Evolutionary conservation across 495 filamentous ascomycete genomes (phyloP).

Genomic region (Beverwykella pulmonaria): DNA sequence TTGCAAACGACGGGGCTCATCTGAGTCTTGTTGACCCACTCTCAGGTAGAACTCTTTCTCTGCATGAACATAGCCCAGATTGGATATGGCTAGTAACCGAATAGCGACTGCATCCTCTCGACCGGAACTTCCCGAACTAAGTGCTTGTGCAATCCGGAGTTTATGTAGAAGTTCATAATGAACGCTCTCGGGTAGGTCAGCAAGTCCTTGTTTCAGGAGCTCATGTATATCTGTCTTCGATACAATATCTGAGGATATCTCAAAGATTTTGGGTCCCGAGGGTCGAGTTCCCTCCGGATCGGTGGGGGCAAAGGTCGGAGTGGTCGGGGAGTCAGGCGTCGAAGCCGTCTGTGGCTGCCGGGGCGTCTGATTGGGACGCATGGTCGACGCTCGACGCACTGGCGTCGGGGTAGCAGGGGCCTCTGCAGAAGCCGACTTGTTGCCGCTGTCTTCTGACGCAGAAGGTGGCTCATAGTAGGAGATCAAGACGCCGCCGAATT

Average conservation of each 20-base stretch:
- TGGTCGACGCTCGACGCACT: constrained; percentile 46
- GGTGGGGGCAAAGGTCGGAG: constrained; percentile 28
- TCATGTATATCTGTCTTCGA: constrained; percentile 64
- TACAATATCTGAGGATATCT: constrained; percentile 69
- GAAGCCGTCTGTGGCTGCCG: constrained; percentile 51
- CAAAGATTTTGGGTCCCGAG: constrained; percentile 59
- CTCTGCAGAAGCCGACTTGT: constrained; percentile 26
- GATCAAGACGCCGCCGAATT: constrained; percentile 67
- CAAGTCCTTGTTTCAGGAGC: constrained; percentile 63
- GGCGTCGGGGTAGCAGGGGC: constrained; percentile 55
- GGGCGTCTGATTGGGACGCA: constrained; percentile 40
- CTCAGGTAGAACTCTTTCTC: constrained; percentile 81
- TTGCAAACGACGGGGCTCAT: constrained; percentile 88
- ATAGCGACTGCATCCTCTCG: constrained; percentile 78
- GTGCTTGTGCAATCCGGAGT: constrained; percentile 75
- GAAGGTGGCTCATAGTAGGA: constrained; percentile 61
- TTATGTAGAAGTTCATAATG: constrained; percentile 87
- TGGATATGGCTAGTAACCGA: constrained; percentile 84
- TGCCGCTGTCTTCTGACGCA: constrained; percentile 8
- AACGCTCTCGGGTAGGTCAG: constrained; percentile 68
- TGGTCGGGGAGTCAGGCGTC: constrained; percentile 56
- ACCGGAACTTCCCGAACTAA: constrained; percentile 64
- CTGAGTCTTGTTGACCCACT: constrained; percentile 81
- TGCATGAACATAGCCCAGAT: constrained; percentile 83
- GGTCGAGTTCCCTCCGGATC: constrained; percentile 20